Evolutionary conservation across 148 eudicot species (phyloP).

Genomic region (Dianthus caryophyllus): DNA sequence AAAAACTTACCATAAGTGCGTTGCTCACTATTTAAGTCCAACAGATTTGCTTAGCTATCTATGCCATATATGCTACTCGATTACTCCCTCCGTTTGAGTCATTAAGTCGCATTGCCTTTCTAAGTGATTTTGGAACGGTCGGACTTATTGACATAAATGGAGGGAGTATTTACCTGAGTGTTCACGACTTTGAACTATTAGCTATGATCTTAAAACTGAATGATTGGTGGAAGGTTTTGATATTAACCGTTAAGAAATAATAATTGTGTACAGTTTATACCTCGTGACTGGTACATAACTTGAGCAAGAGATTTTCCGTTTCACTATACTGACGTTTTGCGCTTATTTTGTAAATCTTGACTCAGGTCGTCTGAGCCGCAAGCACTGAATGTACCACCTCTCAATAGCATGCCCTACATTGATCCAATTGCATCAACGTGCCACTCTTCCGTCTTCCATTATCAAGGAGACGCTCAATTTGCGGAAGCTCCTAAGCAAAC

Average conservation of each 20-base stretch:
- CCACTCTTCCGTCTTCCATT: neutral
- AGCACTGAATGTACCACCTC: conserved; percentile 31
- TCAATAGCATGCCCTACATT: conserved; percentile 36
- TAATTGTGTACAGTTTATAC: too few relatives aligned
- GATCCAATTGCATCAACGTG: conserved; percentile 25
- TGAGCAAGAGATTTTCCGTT: neutral
- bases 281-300: neutral
- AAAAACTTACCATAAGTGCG: too few relatives aligned
- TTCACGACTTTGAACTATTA: neutral
- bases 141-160: too few relatives aligned
- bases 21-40: too few relatives aligned
- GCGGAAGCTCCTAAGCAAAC: conserved; percentile 33
- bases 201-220: neutral
- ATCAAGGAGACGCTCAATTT: conserved; percentile 15
- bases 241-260: neutral
- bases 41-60: too few relatives aligned
- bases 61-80: too few relatives aligned
- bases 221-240: neutral
- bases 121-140: too few relatives aligned
- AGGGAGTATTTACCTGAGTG: too few relatives aligned
- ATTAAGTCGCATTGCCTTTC: neutral
- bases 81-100: neutral
- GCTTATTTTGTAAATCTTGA: neutral
- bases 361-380: conserved; percentile 19
- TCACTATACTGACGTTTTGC: conserved; percentile 1